Base-by-base conservation (phyloP, 805 yeast genomes). In the Candida sphagnicola region DNA sequence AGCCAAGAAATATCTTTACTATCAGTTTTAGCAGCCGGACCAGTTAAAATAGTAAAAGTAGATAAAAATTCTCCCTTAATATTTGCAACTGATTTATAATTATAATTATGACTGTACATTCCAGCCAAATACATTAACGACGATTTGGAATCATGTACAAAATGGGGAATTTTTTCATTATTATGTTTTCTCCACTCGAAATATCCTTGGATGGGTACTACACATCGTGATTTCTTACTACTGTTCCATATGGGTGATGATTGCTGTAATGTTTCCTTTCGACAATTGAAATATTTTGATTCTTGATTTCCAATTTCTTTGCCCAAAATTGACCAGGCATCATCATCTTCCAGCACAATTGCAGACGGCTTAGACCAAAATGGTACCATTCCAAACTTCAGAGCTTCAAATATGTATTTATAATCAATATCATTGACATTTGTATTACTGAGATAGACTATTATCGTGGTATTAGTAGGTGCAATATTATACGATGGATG, bases 361-460 rank as follows among this genome's bases (percentile, higher is more conserved):
- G 61, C 51, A 13, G 58, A 51, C 1, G 78, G 72, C 34, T 61
- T 62, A n/a, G 66, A 69, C 87, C 88, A 84, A 6, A 57, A 50
- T 0, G 96, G 95, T 1, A 85, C 71, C 26, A 88, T 61, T 0
- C 95, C 93, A 85, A 95, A 89, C 34, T 72, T 74, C 93, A 86
- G 85, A 31, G 72, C 70, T 40, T 75, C 74, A 18, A 65, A 41
- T 0, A 49, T 37, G 37, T 57, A 67, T 12, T 42, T 39, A 18
- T 35, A 23, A 11, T 40, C 42, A 1, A 33, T 28, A 1, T 52
- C 31, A 28, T 35, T 33, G 6, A 34, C 25, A 3, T 41, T 35
- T 1, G 38, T 30, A 1, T 35, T 31, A 10, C 33, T 34, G 48
- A 50, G 42, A 39, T 51, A 63, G 13, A 53, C 44, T 44, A 72